Base-by-base conservation (phyloP, 2,329 filamentous ascomycete genomes). In the Aspergillus fumigatiaffinis region DNA sequence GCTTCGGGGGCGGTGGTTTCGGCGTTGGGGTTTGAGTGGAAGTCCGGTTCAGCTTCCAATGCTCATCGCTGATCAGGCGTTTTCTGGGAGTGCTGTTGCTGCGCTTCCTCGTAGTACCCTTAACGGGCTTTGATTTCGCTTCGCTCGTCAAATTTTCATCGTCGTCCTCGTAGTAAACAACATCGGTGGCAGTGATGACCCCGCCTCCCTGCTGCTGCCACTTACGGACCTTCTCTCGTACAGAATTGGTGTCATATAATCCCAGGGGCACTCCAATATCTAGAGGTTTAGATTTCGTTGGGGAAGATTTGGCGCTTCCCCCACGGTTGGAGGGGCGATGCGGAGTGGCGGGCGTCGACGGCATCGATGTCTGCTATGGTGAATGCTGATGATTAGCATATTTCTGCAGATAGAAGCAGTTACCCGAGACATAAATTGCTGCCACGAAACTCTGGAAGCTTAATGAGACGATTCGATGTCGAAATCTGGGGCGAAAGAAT, bases 51-150 rank as follows among this genome's bases (percentile, higher is more conserved):
- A 80, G 81, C 60, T 82, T 83, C 72, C 93, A 97, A 76, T 96
- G 90, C 54, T 90, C 89, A 76, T 97, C 93, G 71, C 92, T 97
- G 60, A 97, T 86, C 54, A 97, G 91, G 61, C 92, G 86, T 80
- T 96, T 97, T 76, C 91, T 92, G 17, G 93, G 93, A 49, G 90
- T 85, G 51, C 80, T 85, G 70, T 75, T 80, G 65, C 75, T 78
- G 69, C 65, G 67, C 51, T 74, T 72, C 57, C 72, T 74, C 42
- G 66, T 73, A 46, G 70, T 72, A 6, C 46, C 67, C 46, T 67
- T 66, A 20, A 53, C 59, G 20, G 56, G 12, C 55, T 67, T 70
- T 58, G 63, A 35, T 29, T 62, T 62, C 56, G 66, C 53, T 54
- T 71, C 57, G 58, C 57, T 53, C 54, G 58, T 67, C n/a, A 61